Conservation (phyloP, 169 alveolate species). For the Plasmodium billcollinsi region DNA sequence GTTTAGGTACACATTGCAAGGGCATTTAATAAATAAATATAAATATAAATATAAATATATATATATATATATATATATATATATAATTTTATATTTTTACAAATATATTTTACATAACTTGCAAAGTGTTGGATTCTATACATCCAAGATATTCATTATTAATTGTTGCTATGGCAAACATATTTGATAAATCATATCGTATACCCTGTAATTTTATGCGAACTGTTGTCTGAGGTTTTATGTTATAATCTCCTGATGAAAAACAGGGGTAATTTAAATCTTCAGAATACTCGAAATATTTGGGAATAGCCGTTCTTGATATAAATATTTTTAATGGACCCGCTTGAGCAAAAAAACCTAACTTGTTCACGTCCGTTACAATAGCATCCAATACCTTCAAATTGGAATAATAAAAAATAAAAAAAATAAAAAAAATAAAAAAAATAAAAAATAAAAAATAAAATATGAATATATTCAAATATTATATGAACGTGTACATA, state of each 20-base stretch:
- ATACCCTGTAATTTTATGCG: conserved; percentile 92
- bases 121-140: conserved; percentile 51
- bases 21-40: neutral
- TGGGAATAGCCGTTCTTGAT: conserved; percentile 91
- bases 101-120: conserved; percentile 24
- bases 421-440: neutral
- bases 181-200: conserved; percentile 89
- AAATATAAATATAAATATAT: neutral
- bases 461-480: neutral
- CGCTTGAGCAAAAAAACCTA: conserved; percentile 93
- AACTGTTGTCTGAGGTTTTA: conserved; percentile 90
- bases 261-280: conserved; percentile 90
- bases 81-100: neutral
- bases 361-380: conserved; percentile 92
- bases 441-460: too few relatives aligned
- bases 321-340: conserved; percentile 94
- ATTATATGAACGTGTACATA: too few relatives aligned
- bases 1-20: too few relatives aligned
- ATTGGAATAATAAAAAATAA: neutral
- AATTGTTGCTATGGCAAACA: conserved; percentile 93
- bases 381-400: conserved; percentile 91
- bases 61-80: conserved; percentile 2
- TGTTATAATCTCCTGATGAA: conserved; percentile 88
- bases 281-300: conserved; percentile 88
- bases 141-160: conserved; percentile 91